Evolutionary conservation across 208 protist species (phyloP).

Genomic region (Wallacemonas rigidus): DNA sequence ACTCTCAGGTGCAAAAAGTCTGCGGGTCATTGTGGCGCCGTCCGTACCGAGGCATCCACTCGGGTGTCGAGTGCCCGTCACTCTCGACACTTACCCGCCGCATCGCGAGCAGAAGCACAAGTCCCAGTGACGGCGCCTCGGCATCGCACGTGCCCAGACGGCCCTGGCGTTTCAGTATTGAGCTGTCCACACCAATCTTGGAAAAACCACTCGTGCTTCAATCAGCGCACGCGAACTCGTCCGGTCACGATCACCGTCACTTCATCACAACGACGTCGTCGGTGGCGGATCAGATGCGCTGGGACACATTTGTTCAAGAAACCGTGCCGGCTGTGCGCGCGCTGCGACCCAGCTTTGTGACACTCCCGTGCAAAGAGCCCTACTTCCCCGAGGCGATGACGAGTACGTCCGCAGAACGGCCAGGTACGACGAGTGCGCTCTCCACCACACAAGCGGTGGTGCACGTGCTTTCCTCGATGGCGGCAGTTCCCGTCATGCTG

Average conservation of each 20-base stretch:
- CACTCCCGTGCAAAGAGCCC: constrained; percentile 33
- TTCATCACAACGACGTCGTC: neutral
- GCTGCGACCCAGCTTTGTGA: constrained; percentile 13
- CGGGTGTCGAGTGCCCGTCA: no score
- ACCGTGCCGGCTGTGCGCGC: neutral
- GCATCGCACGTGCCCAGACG: neutral
- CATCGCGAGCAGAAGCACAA: neutral
- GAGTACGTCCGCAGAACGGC: no score
- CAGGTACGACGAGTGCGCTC: neutral
- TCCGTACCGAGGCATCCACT: no score
- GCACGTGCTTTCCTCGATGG: constrained; percentile 12
- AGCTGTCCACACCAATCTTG: constrained; percentile 7
- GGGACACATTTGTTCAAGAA: neutral
- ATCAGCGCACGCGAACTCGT: no score
- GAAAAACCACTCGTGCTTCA: neutral
- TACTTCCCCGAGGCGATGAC: constrained; percentile 19
- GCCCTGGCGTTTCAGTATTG: constrained; percentile 14
- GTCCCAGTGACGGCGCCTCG: neutral
- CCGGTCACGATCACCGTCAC: no score
- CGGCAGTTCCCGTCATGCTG: constrained; percentile 26
- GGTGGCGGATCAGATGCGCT: neutral
- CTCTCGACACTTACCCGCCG: no score
- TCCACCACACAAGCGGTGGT: constrained; percentile 30
- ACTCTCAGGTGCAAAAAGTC: no score
- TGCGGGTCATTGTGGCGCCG: no score